Evolutionary conservation across 768 basidiomycete species (phyloP), one percentile per base, ranked within the genome.

Genomic region (Clavaria fumosa): DNA sequence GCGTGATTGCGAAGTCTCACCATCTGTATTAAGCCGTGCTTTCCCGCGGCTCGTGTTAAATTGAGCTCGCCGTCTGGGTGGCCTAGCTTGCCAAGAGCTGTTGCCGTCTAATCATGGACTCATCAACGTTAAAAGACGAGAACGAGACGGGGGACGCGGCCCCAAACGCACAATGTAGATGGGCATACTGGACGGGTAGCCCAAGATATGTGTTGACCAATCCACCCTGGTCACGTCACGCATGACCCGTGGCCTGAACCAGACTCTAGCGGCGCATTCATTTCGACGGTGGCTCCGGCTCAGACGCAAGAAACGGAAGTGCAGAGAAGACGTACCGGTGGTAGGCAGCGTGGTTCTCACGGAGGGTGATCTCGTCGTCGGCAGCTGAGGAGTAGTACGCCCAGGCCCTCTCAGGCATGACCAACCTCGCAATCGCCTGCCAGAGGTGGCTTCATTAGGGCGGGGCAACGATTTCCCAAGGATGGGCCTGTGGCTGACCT

Each of bases 341-440:
- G 51, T 80, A 97, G 2, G 90, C 91, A 36, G 76, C 67, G 43
- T 85, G 86, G 48, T 95, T 95, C 56, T 93, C 89, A 34, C 89
- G 68, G 42, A 70, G 63, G 21, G 88, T 90, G 31, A 90, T 85
- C 57, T 95, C 89, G 47, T 96, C 91, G 52, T 96, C 93, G 5
- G 93, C 78, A 12, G 89, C 91, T n/a, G 86, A 90, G 1, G 83
- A 88, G 51, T 96, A 91, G 54, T 91, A 91, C 4, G 90, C 91
- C 91, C 91, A 96, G 0, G 86, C 86, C 53, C 86, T 85, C 23
- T 80, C 77, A 2, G 75, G 60, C 64, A 97, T 77, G 7, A 84
- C 78, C 47, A 64, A 63, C 54, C 70, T 80, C 6, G 88, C 90
- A 37, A 97, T 76, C 12, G 81, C 70, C 84, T 88, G 40, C 18